These are phyloP conservation scores for Beauveria caledonica DNA, from an alignment of 2,329 filamentous ascomycete genomes.

Conservation along the genomic window DNA sequence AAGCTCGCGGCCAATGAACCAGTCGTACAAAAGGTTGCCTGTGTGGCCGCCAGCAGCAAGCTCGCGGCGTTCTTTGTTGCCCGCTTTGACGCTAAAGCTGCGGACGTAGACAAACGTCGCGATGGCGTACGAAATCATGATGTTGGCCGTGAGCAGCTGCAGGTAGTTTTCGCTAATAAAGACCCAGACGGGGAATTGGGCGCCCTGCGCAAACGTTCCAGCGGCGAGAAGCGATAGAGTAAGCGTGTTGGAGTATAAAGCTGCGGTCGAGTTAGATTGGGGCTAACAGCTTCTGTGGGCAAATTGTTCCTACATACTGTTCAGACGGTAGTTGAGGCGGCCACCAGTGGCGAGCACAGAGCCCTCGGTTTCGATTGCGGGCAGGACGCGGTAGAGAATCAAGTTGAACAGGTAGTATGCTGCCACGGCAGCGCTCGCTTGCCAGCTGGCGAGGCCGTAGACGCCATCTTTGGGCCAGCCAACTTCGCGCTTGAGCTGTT, in stretches of 20 bases:
- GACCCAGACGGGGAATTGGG: slow-evolving; percentile 80
- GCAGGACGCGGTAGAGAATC: slow-evolving; percentile 67
- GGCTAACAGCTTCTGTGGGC: neutral
- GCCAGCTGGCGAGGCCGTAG: slow-evolving; percentile 59
- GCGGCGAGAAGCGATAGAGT: slow-evolving; percentile 63
- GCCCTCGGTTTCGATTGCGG: slow-evolving; percentile 64
- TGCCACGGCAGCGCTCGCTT: slow-evolving; percentile 60
- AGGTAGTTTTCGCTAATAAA: slow-evolving; percentile 89
- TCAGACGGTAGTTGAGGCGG: slow-evolving; percentile 74
- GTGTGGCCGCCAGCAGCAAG: slow-evolving; percentile 74
- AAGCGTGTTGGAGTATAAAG: slow-evolving; percentile 65
- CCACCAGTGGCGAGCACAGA: slow-evolving; percentile 62
- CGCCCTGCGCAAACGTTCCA: slow-evolving; percentile 68
- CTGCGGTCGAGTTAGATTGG: slow-evolving; percentile 33
- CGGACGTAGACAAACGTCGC: slow-evolving; percentile 72
- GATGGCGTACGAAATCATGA: slow-evolving; percentile 64
- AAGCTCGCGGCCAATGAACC: slow-evolving; percentile 92
- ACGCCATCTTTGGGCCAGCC: slow-evolving; percentile 72
- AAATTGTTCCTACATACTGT: slow-evolving; percentile 40
- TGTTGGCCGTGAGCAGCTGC: slow-evolving; percentile 75
- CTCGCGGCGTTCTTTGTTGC: slow-evolving; percentile 63
- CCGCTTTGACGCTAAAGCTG: slow-evolving; percentile 74
- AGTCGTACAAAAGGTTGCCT: slow-evolving; percentile 87
- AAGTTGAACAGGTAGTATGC: slow-evolving; percentile 73
- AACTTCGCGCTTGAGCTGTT: slow-evolving; percentile 67